A percentile compares a stretch with the other conserved stretches of the same genome.
Evolutionary conservation across 2,329 filamentous ascomycete genomes (phyloP).

Genomic region (Trichophyton benhamiae): DNA sequence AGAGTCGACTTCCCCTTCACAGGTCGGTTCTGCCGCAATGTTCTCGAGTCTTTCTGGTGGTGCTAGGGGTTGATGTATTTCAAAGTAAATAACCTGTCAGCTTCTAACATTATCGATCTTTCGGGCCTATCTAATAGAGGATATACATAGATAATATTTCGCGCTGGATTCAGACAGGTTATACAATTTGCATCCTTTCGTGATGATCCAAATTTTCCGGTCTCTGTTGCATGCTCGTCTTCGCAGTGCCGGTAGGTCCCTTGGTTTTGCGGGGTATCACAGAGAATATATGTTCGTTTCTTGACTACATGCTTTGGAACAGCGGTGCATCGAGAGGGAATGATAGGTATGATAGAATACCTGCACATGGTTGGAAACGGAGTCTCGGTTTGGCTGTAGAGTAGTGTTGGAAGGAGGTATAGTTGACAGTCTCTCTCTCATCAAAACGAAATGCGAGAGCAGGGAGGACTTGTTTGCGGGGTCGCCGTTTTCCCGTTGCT

Average conservation of each 20-base stretch:
- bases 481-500: neutral
- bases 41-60: neutral
- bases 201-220: neutral
- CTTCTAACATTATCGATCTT: neutral
- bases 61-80: neutral
- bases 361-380: neutral
- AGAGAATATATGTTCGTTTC: neutral
- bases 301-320: neutral
- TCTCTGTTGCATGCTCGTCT: neutral
- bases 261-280: neutral
- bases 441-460: neutral
- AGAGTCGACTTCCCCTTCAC: too few species aligned
- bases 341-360: neutral
- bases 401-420: too few species aligned
- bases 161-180: neutral
- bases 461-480: neutral
- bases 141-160: neutral
- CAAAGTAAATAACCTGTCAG: neutral
- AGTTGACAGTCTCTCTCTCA: neutral
- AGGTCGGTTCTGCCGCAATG: neutral
- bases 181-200: neutral
- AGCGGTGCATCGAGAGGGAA: neutral
- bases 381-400: too few species aligned
- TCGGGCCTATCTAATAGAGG: too few species aligned
- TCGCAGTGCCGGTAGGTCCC: neutral